Evolutionary conservation across 2,329 filamentous ascomycete species (phyloP).

Genomic region (Boeremia exigua): DNA sequence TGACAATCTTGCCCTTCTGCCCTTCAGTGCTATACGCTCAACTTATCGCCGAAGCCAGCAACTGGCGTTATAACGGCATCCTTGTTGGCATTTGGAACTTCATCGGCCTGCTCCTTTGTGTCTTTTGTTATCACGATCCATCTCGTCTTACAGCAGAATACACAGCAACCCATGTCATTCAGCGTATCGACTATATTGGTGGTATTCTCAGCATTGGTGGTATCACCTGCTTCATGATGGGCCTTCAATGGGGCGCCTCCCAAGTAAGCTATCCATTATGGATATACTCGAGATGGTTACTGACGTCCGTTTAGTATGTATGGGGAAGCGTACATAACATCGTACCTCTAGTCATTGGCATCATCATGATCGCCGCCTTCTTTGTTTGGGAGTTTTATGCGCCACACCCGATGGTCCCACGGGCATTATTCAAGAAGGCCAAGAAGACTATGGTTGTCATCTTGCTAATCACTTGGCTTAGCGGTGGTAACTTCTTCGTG

Average conservation of each 20-base stretch:
- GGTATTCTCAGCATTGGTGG: conserved; percentile 38
- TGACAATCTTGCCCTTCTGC: conserved; percentile 68
- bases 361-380: conserved; percentile 56
- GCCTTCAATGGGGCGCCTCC: conserved; percentile 47
- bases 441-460: conserved; percentile 41
- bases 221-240: conserved; percentile 47
- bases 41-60: conserved; percentile 57
- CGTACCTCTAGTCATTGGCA: conserved; percentile 60
- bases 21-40: conserved; percentile 68
- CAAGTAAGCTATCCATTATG: conserved; percentile 25
- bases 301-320: conserved; percentile 59
- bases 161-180: conserved; percentile 37
- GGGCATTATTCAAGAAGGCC: conserved; percentile 37
- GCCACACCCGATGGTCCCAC: conserved; percentile 54
- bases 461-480: conserved; percentile 44
- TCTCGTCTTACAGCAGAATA: conserved; percentile 49
- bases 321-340: conserved; percentile 65
- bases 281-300: conserved; percentile 14
- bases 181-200: conserved; percentile 42
- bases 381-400: conserved; percentile 57
- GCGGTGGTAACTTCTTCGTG: conserved; percentile 44
- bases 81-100: conserved; percentile 61
- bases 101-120: conserved; percentile 58
- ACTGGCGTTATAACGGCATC: conserved; percentile 63
- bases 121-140: conserved; percentile 53